Conservation (phyloP, 2,329 filamentous ascomycete genomes). For the Sclerotinia spermophila region DNA sequence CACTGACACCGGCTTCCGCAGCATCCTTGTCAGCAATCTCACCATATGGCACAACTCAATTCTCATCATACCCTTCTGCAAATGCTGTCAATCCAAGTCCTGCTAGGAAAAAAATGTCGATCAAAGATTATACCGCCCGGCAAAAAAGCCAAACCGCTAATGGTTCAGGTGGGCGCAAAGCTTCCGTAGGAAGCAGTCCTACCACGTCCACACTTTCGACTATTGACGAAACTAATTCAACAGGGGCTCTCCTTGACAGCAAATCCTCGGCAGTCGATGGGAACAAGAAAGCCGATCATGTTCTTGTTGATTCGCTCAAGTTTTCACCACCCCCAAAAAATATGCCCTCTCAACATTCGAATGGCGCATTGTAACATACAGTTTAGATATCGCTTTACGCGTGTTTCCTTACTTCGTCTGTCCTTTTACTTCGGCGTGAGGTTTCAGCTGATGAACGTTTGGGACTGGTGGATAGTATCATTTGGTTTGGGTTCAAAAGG, state of each 20-base stretch:
- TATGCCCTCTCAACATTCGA: conserved; percentile 26
- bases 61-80: conserved; percentile 45
- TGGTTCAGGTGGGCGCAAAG: conserved; percentile 24
- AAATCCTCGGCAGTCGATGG: conserved; percentile 37
- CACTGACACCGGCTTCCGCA: conserved; percentile 47
- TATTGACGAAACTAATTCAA: conserved; percentile 43
- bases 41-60: conserved; percentile 44
- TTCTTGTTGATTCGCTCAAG: conserved; percentile 19
- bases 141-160: conserved; percentile 39
- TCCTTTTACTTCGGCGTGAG: conserved; percentile 29
- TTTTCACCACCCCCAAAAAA: conserved; percentile 22
- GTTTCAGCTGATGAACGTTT: conserved; percentile 25
- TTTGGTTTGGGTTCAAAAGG: conserved; percentile 30
- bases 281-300: conserved; percentile 35
- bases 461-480: conserved; percentile 20
- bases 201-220: conserved; percentile 41
- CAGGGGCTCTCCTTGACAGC: conserved; percentile 34
- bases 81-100: conserved; percentile 52
- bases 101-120: conserved; percentile 58
- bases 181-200: conserved; percentile 34
- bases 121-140: conserved; percentile 61
- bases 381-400: conserved; percentile 30
- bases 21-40: conserved; percentile 47
- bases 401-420: conserved; percentile 25
- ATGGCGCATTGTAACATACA: conserved; percentile 40